A percentile compares a stretch with the other conserved stretches of the same genome.
phyloP scores from a whole-genome alignment of 2,329 filamentous ascomycete genomes.

The Ilyonectria sp. region DNA sequence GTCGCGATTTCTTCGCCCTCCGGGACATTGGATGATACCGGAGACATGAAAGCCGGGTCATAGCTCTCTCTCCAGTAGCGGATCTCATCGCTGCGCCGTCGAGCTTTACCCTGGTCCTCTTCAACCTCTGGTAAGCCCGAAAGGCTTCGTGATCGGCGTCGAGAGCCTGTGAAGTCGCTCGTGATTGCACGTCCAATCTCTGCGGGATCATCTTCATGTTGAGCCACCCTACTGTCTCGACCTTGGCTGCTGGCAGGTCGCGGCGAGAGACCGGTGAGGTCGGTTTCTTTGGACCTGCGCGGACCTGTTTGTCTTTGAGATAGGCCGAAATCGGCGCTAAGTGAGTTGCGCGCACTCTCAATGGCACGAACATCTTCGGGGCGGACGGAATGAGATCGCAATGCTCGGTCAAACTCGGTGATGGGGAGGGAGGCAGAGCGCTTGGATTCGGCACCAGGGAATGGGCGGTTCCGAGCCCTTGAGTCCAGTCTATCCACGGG shows the following conservation, averaged over 20 bases:
- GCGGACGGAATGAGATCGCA: slow-evolving; percentile 74
- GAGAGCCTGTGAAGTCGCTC: slow-evolving; percentile 64
- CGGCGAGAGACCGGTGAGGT: slow-evolving; percentile 70
- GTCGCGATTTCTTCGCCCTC: slow-evolving; percentile 53
- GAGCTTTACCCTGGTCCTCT: slow-evolving; percentile 51
- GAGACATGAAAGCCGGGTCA: slow-evolving; percentile 66
- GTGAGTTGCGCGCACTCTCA: slow-evolving; percentile 68
- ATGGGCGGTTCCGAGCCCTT: slow-evolving; percentile 58
- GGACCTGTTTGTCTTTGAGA: slow-evolving; percentile 51
- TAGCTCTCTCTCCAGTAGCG: slow-evolving; percentile 76
- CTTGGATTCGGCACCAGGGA: slow-evolving; percentile 60
- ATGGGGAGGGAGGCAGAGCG: slow-evolving; percentile 73
- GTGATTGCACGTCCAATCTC: slow-evolving; percentile 76
- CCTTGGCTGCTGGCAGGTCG: slow-evolving; percentile 74
- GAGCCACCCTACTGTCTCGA: slow-evolving; percentile 59
- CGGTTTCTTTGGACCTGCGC: slow-evolving; percentile 53
- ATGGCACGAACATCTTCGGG: slow-evolving; percentile 69
- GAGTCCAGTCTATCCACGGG: slow-evolving; percentile 43
- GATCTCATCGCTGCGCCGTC: slow-evolving; percentile 75
- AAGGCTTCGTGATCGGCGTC: slow-evolving; percentile 72
- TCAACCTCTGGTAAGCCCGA: slow-evolving; percentile 66
- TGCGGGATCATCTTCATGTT: slow-evolving; percentile 61
- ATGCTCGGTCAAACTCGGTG: slow-evolving; percentile 72
- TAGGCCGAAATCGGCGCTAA: slow-evolving; percentile 61
- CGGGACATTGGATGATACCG: slow-evolving; percentile 64